Conservation (phyloP, 1,284 basidiomycete species). For the Trametes sp. region DNA sequence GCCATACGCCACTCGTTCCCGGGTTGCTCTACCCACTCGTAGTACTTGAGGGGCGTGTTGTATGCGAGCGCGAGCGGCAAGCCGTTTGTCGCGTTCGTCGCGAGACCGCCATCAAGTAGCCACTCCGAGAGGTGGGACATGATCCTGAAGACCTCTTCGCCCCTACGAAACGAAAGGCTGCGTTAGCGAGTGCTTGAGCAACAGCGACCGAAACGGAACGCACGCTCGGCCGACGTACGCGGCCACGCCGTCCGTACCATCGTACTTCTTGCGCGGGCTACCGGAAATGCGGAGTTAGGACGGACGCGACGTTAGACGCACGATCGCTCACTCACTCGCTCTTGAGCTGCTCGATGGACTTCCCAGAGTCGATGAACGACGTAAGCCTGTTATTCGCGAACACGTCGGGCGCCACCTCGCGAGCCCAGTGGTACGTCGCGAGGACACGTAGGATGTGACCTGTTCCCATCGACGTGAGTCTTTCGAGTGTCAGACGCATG, state of each 20-base stretch:
- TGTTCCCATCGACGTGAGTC: slow-evolving; percentile 32
- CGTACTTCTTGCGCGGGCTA: slow-evolving; percentile 24
- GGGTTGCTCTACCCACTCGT: slow-evolving; percentile 28
- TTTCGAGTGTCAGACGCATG: neutral
- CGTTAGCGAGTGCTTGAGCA: neutral
- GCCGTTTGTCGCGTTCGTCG: slow-evolving; percentile 3
- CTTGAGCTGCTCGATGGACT: slow-evolving; percentile 48
- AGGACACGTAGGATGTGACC: slow-evolving; percentile 72
- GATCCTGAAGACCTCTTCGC: slow-evolving; percentile 3
- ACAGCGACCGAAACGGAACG: neutral
- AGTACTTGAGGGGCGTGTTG: slow-evolving; percentile 23
- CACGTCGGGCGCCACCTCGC: slow-evolving; percentile 66
- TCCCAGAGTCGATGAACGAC: slow-evolving; percentile 68
- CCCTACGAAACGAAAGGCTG: neutral
- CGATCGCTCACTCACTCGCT: slow-evolving; percentile 36
- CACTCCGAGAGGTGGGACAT: slow-evolving; percentile 14
- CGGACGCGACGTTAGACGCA: too few species aligned
- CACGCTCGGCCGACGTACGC: slow-evolving; percentile 4
- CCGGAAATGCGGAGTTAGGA: neutral
- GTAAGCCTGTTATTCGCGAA: slow-evolving; percentile 73
- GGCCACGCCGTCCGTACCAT: slow-evolving; percentile 21
- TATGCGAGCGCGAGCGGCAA: neutral
- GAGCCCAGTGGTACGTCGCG: slow-evolving; percentile 72
- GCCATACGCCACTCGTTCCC: slow-evolving; percentile 18
- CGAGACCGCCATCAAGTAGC: slow-evolving; percentile 15